Evolutionary conservation across 768 basidiomycete genomes (phyloP).

Genomic region (Trametes sanguinea): DNA sequence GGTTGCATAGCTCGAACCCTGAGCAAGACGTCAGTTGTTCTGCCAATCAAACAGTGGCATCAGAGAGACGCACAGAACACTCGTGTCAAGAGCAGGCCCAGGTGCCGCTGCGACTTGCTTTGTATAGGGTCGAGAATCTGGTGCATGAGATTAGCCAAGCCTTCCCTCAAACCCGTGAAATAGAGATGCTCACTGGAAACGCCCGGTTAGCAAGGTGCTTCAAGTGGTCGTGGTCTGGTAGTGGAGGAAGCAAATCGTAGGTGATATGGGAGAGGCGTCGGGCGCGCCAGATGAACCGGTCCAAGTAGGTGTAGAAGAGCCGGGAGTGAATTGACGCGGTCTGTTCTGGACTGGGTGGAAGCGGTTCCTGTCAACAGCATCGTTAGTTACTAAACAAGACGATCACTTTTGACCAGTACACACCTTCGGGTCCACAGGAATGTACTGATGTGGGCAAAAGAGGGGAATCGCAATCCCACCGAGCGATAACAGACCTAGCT

Average conservation of each 20-base stretch:
- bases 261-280: conserved; percentile 35
- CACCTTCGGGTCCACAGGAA: conserved; percentile 41
- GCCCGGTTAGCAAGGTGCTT: conserved; percentile 28
- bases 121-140: conserved; percentile 41
- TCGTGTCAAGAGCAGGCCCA: conserved; percentile 37
- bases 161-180: conserved; percentile 24
- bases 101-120: conserved; percentile 33
- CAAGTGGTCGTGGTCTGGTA: conserved; percentile 35
- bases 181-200: conserved; percentile 35
- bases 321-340: conserved; percentile 45
- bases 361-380: not conserved
- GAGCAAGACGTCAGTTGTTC: conserved; percentile 27
- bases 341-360: conserved; percentile 39
- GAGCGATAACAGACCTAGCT: conserved; percentile 36
- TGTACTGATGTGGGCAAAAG: conserved; percentile 40
- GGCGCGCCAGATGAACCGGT: conserved; percentile 35
- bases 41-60: conserved; percentile 32
- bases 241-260: conserved; percentile 38
- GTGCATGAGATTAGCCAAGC: not conserved
- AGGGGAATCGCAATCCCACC: conserved; percentile 42
- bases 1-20: conserved; percentile 25
- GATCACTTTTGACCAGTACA: not conserved
- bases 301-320: conserved; percentile 43
- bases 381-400: conserved; percentile 33
- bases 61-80: conserved; percentile 35